Percentiles rank a stretch among this genome's conserved stretches.
These are phyloP conservation scores for Geotrichum aggregatum DNA, from an alignment of 1,139 yeast genomes.

Conservation along the genomic window DNA sequence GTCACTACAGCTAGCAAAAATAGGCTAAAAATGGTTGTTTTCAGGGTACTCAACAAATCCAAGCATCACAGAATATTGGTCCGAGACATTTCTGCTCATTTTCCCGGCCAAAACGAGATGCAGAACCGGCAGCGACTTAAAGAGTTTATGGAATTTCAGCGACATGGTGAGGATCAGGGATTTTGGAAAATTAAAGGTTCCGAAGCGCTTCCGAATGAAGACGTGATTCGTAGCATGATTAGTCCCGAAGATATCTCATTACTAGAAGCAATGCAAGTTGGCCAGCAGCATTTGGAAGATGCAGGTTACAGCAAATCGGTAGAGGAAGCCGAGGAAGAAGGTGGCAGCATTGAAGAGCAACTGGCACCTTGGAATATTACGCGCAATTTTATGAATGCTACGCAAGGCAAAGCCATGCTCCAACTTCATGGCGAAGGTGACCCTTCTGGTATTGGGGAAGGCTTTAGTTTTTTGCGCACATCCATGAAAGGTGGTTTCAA, in stretches of 20 bases:
- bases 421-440: conserved; percentile 97
- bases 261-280: conserved; percentile 89
- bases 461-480: conserved; percentile 82
- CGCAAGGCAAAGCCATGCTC: conserved; percentile 95
- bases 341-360: conserved; percentile 69
- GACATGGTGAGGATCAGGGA: conserved; percentile 93
- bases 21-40: conserved; percentile 89
- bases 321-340: conserved; percentile 47
- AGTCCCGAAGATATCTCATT: conserved; percentile 88
- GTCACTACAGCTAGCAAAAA: conserved; percentile 92
- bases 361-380: conserved; percentile 92
- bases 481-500: conserved; percentile 94
- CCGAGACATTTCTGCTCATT: conserved; percentile 83
- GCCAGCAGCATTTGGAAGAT: conserved; percentile 80
- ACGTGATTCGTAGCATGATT: conserved; percentile 76
- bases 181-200: conserved; percentile 84
- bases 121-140: conserved; percentile 92
- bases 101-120: conserved; percentile 97
- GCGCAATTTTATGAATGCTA: conserved; percentile 84
- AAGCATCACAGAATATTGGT: conserved; percentile 75
- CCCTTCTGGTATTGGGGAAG: conserved; percentile 88
- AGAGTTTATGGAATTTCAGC: conserved; percentile 96
- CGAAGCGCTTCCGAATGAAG: conserved; percentile 71
- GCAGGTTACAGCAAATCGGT: conserved; percentile 51
- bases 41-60: conserved; percentile 73